Conservation (phyloP, 2,329 filamentous ascomycete genomes). For the Fusarium mundagurra region DNA sequence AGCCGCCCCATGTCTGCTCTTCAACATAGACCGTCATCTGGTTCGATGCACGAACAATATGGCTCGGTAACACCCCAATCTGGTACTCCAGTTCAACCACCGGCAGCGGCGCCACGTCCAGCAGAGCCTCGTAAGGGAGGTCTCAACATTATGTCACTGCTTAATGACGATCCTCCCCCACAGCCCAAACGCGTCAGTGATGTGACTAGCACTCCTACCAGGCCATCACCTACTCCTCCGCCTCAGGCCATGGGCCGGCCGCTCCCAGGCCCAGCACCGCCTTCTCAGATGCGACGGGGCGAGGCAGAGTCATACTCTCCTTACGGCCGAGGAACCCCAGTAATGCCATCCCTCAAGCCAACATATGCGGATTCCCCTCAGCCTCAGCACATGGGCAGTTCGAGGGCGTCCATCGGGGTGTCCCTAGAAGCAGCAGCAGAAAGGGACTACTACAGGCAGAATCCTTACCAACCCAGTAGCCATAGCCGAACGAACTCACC, state of each 20-base stretch:
- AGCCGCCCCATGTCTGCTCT: conserved; percentile 52
- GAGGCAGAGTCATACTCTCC: conserved; percentile 61
- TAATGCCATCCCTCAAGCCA: conserved; percentile 66
- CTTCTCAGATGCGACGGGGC: conserved; percentile 56
- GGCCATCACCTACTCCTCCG: conserved; percentile 62
- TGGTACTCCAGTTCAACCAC: conserved; percentile 44
- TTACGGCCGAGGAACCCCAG: conserved; percentile 55
- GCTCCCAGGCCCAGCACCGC: conserved; percentile 52
- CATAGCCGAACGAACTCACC: conserved; percentile 56
- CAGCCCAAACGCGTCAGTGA: conserved; percentile 63
- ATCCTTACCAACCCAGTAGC: conserved; percentile 49
- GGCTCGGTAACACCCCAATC: conserved; percentile 42
- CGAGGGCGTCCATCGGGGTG: conserved; percentile 57
- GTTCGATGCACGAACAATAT: conserved; percentile 46
- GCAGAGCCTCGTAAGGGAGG: conserved; percentile 67
- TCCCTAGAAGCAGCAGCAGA: conserved; percentile 49
- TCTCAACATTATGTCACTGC: conserved; percentile 70
- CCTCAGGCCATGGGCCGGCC: conserved; percentile 57
- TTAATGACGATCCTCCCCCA: conserved; percentile 67
- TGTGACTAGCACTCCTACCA: conserved; percentile 51
- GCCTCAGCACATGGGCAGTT: conserved; percentile 56
- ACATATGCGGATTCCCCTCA: conserved; percentile 62
- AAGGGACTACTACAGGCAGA: conserved; percentile 60
- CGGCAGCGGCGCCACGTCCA: conserved; percentile 52
- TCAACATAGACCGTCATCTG: conserved; percentile 48